A percentile compares a stretch with the other conserved stretches of the same genome.
Evolutionary conservation across 1,284 basidiomycete species (phyloP).

Genomic region (Apiotrichum sp.): DNA sequence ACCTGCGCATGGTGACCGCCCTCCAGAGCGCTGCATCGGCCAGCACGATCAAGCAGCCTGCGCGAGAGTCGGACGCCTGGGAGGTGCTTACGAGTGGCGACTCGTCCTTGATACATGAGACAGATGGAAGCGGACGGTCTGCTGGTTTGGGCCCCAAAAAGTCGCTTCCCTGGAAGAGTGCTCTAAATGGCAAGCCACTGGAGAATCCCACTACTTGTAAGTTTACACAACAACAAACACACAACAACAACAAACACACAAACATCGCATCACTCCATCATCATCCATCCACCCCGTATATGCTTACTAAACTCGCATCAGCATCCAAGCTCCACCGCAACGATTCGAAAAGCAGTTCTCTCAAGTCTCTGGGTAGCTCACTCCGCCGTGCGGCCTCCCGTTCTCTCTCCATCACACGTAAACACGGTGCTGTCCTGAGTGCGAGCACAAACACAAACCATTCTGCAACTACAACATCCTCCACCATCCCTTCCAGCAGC

Average conservation of each 20-base stretch:
- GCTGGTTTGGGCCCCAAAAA: too few species aligned
- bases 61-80: conserved; percentile 27
- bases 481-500: not conserved
- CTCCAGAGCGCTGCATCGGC: too few species aligned
- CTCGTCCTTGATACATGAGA: conserved; percentile 26
- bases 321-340: not conserved
- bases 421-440: too few species aligned
- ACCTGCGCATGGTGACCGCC: too few species aligned
- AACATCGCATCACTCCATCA: not conserved
- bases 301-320: not conserved
- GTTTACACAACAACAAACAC: too few species aligned
- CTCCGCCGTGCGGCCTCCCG: conserved; percentile 13
- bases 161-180: conserved; percentile 37
- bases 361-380: conserved; percentile 16
- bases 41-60: too few species aligned
- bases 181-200: conserved; percentile 35
- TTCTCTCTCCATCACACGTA: conserved; percentile 8
- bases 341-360: conserved; percentile 1
- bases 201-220: conserved; percentile 9
- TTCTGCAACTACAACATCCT: not conserved
- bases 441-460: not conserved
- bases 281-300: not conserved
- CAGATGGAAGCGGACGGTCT: too few species aligned
- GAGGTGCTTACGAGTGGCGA: conserved; percentile 32
- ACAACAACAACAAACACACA: too few species aligned